Base-by-base conservation (phyloP, 164 flowering plant genomes). In the grape (Vitis vinifera) region DNA sequence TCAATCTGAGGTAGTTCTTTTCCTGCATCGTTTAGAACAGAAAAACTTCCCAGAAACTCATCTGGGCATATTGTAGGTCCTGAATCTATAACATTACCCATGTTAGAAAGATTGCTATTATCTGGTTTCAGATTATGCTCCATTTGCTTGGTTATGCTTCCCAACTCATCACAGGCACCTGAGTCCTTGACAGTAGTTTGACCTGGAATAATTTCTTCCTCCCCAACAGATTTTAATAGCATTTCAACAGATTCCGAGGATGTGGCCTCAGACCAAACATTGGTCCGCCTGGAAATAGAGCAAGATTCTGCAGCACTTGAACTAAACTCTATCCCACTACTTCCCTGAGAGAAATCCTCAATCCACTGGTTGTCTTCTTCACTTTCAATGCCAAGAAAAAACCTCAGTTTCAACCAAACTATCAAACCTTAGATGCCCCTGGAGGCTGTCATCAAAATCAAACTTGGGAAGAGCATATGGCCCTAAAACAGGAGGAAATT, bases 201-300 rank as follows among this genome's bases (percentile, higher is more conserved):
- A 47, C 73, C 80, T 10, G 80, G 82, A 64, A 82, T 78, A 79
- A 76, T 80, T 62, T 93, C 98, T 75, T 93, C 99, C 83, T 95
- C 91, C 23, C 97, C 92, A 77, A 92, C 94, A 59, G 98, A 88
- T 69, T 94, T 94, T 82, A 94, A 72, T 70, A 94, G 71, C 98
- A 94, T 89, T 82, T 94, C 98, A 77, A 94, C 99, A 74, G 98
- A 91, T 82, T 95, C 99, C 58, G 90, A 86, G 68, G 98, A 95
- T 60, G 98, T 83, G 67, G 97, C 99, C 86, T 92, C 99, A 48
- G 96, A 94, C 98, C 99, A 94, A 64, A 93, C 98, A 93, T 93
- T 88, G 70, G 82, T 85, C 67, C 73, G 83, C 75, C 97, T 89
- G 51, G 86, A 83, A 70, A 94, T 83, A 59, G 95, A 85, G 76